A percentile compares a stretch with the other conserved stretches of the same genome.
Conservation (phyloP, 805 yeast species). For the Wickerhamiella allomyrinae region DNA sequence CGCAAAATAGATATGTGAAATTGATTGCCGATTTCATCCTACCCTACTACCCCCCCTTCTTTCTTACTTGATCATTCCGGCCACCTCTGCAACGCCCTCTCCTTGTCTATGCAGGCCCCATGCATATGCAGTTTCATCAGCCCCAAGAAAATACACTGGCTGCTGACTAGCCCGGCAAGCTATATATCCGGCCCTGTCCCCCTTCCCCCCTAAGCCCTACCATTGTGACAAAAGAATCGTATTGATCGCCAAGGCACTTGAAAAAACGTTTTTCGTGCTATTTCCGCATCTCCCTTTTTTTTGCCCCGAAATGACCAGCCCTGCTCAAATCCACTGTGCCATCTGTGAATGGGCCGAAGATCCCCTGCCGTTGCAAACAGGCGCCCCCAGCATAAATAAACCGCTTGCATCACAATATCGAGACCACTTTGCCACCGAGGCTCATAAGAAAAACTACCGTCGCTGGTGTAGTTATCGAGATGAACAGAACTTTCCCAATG, state of each 20-base stretch:
- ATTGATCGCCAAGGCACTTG: too few relatives aligned
- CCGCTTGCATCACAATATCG: slow-evolving; percentile 3
- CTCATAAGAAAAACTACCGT: slow-evolving; percentile 17
- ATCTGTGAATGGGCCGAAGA: slow-evolving; percentile 22
- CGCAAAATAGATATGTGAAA: too few relatives aligned
- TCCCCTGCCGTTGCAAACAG: slow-evolving; percentile 2
- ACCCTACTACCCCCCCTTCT: too few relatives aligned
- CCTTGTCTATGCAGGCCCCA: too few relatives aligned
- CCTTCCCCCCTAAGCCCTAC: too few relatives aligned
- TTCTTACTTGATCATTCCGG: too few relatives aligned
- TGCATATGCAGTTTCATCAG: background rate
- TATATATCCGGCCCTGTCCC: background rate
- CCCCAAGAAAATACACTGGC: background rate
- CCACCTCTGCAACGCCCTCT: too few relatives aligned
- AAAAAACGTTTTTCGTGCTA: too few relatives aligned
- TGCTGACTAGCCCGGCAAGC: background rate
- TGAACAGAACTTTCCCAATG: slow-evolving; percentile 18
- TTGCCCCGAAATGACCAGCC: background rate
- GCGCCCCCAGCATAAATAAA: background rate
- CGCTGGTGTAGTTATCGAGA: slow-evolving; percentile 18
- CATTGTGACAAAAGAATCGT: too few relatives aligned
- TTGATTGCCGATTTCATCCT: too few relatives aligned
- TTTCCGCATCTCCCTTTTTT: too few relatives aligned
- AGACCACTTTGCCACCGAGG: slow-evolving; percentile 16
- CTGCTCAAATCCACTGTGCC: slow-evolving; percentile 10